Evolutionary conservation across 352 stramenopile genomes (phyloP).

Genomic region (Pythium dissotocum): DNA sequence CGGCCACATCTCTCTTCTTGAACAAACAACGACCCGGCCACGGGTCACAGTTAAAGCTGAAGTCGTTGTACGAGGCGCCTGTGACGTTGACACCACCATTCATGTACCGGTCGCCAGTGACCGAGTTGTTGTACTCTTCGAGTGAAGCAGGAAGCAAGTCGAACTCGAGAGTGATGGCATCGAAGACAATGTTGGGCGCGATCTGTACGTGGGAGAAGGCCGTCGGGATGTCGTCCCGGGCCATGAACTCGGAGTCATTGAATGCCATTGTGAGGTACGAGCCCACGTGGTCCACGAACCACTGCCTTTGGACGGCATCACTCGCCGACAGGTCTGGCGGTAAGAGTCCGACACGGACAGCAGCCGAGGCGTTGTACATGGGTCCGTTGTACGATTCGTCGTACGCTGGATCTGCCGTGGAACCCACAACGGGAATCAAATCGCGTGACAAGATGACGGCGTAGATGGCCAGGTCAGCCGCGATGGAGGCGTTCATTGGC

Average conservation of each 20-base stretch:
- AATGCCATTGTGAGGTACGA: background rate
- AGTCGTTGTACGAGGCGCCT: background rate
- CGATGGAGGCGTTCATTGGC: conserved; percentile 2
- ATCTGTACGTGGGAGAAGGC: background rate
- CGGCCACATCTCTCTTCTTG: background rate
- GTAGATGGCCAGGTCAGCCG: background rate
- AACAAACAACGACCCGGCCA: background rate
- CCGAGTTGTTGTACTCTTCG: background rate
- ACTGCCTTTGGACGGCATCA: background rate
- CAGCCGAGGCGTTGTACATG: background rate
- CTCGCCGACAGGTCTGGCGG: background rate
- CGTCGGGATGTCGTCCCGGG: background rate
- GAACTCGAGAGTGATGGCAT: background rate
- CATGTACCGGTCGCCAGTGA: background rate
- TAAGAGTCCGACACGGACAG: background rate
- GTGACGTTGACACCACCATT: background rate
- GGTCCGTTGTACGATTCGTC: background rate
- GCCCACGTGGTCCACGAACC: background rate
- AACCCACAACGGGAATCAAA: background rate
- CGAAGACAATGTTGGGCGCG: background rate
- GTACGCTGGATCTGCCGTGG: background rate
- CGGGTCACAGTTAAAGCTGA: background rate
- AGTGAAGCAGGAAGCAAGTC: background rate
- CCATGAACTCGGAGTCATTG: background rate
- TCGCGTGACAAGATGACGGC: background rate